Conservation (phyloP, 768 basidiomycete species). For the Pleurotus giganteus region DNA sequence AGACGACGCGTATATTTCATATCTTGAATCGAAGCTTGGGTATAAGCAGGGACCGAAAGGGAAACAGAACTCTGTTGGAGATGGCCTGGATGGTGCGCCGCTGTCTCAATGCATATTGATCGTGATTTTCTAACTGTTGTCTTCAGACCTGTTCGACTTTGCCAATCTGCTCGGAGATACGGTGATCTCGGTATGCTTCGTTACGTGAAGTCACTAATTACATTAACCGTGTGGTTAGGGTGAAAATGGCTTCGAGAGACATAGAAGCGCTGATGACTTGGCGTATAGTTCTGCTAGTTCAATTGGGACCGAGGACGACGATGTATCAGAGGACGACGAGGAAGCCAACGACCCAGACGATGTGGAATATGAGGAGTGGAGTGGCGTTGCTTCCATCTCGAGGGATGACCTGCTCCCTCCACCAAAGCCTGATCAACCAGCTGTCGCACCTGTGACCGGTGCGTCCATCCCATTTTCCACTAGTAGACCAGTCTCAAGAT, state of each 20-base stretch:
- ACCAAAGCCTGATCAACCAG: neutral
- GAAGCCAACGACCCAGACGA: constrained; percentile 21
- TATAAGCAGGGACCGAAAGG: constrained; percentile 43
- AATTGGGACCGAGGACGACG: constrained; percentile 8
- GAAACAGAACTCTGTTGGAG: constrained; percentile 52
- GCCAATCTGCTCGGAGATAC: constrained; percentile 33
- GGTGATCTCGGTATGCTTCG: neutral
- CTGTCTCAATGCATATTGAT: neutral
- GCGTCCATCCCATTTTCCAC: constrained; percentile 9
- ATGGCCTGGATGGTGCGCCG: constrained; percentile 79
- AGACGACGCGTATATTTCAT: constrained; percentile 85
- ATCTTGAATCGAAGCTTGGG: constrained; percentile 78
- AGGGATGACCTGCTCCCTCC: constrained; percentile 16
- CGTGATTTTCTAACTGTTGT: neutral
- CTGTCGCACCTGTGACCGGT: neutral
- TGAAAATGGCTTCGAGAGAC: too few species aligned
- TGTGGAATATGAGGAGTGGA: constrained; percentile 36
- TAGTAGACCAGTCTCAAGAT: neutral
- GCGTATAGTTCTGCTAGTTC: constrained; percentile 2
- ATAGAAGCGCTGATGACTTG: constrained; percentile 4
- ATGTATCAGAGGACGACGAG: constrained; percentile 9
- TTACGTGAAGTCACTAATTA: too few species aligned
- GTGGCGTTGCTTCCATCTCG: constrained; percentile 28
- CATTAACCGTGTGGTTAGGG: too few species aligned
- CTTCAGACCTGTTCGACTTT: constrained; percentile 54